Evolutionary conservation across 2,329 filamentous ascomycete species (phyloP).

Genomic region (Colletotrichum paranaense): DNA sequence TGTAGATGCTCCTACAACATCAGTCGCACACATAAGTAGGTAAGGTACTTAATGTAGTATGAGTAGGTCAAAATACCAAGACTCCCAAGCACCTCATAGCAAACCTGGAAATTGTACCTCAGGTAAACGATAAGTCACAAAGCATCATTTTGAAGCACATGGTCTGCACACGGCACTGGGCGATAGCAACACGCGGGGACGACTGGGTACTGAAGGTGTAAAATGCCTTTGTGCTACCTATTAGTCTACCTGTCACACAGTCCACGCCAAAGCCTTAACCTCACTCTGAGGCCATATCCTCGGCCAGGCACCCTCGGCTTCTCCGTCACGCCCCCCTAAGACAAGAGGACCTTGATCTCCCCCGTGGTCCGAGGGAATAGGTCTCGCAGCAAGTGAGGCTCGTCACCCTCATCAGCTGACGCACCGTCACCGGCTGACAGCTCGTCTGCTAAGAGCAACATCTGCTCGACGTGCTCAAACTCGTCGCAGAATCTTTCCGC

Average conservation of each 20-base stretch:
- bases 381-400: slow-evolving; percentile 49
- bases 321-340: slow-evolving; percentile 46
- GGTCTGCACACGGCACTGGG: not conserved
- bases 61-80: not conserved
- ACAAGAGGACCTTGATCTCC: slow-evolving; percentile 70
- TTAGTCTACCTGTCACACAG: not conserved
- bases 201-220: not conserved
- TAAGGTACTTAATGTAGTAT: too few species aligned
- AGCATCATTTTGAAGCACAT: not conserved
- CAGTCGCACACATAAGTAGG: not conserved
- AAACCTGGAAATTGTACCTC: not conserved
- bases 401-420: slow-evolving; percentile 40
- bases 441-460: slow-evolving; percentile 58
- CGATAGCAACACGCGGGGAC: not conserved
- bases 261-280: not conserved
- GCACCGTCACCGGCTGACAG: slow-evolving; percentile 41
- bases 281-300: not conserved
- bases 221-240: not conserved
- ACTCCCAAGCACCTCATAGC: not conserved
- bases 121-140: not conserved
- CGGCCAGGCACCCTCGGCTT: not conserved
- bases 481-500: slow-evolving; percentile 86
- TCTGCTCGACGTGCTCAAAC: slow-evolving; percentile 73
- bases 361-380: slow-evolving; percentile 70
- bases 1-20: not conserved